Base-by-base conservation (phyloP, 495 filamentous ascomycete species). In the Trichoderma erinaceum region DNA sequence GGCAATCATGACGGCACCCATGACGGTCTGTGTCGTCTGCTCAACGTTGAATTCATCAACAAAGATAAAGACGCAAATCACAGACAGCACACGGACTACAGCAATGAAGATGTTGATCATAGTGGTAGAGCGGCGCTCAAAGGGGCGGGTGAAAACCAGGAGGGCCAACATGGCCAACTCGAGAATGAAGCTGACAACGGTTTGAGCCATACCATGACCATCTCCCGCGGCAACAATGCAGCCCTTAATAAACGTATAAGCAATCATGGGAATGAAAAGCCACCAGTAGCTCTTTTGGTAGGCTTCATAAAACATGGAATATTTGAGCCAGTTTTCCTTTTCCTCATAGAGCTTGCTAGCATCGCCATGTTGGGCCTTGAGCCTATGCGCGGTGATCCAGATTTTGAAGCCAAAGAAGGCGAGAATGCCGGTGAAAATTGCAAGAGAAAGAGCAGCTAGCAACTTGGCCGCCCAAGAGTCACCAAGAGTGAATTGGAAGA, bases 271-370 rank as follows among this genome's bases (percentile, higher is more conserved):
- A 15, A 99, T 84, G 76, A 99, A 99, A 11, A 97, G 75, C 93
- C 93, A 97, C 94, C 94, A 99, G 79, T 92, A 96, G 70, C 89
- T 87, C 73, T 88, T 90, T 77, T 93, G 92, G 79, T 95, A 97
- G 71, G 88, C 89, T 71, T 99, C 95, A 78, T 99, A 99, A 82
- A 99, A 99, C 43, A 97, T 81, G 73, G 90, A 96, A 82, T 99
- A 99, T 78, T 93, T 96, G 72, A 90, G 83, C 94, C 96, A 97
- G 64, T 89, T 90, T 67, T 90, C 87, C 81, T 93, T 95, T 75
- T 97, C 86, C 64, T 97, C 92, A 76, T 90, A 99, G 11, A 99
- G 80, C 1, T 80, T 83, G 16, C 82, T 80, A 7, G 87, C 78
- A 66, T 97, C 91, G 68, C 93, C 93, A 73, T 96, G 88, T 23